Conservation (phyloP, 257 asterid genomes). For the Gentiana macrophylla region DNA sequence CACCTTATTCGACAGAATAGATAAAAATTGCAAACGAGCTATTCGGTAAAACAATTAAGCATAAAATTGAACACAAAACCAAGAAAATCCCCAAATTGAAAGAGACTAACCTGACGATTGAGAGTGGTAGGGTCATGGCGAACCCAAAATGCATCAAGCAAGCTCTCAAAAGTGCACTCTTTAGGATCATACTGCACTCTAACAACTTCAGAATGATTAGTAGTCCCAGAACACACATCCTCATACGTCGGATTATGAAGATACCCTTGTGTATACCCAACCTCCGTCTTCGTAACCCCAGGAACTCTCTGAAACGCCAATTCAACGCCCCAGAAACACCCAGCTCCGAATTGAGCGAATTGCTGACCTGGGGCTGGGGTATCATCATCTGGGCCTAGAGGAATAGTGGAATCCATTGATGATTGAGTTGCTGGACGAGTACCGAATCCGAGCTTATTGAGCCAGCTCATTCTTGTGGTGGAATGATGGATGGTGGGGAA, state of each 20-base stretch:
- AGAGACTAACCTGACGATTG: slow-evolving; percentile 64
- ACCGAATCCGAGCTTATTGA: slow-evolving; percentile 70
- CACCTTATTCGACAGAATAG: too few species aligned
- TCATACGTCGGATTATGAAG: slow-evolving; percentile 64
- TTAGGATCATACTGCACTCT: slow-evolving; percentile 84
- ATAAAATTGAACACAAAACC: neutral
- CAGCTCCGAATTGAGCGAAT: slow-evolving; percentile 88
- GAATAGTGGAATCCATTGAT: slow-evolving; percentile 39
- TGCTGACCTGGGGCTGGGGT: slow-evolving; percentile 62
- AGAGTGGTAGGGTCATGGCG: slow-evolving; percentile 94
- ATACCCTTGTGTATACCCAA: slow-evolving; percentile 71
- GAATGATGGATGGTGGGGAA: slow-evolving; percentile 13
- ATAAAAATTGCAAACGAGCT: too few species aligned
- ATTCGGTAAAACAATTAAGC: neutral
- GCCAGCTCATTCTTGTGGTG: slow-evolving; percentile 54
- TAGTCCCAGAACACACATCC: slow-evolving; percentile 67
- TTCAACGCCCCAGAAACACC: slow-evolving; percentile 98
- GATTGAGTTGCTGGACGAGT: slow-evolving; percentile 42
- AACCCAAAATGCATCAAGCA: slow-evolving; percentile 84
- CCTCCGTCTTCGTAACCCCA: slow-evolving; percentile 78
- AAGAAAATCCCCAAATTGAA: neutral
- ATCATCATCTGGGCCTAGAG: slow-evolving; percentile 76
- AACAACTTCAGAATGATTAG: slow-evolving; percentile 82
- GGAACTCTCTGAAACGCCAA: slow-evolving; percentile 82
- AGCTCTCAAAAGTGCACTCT: slow-evolving; percentile 50